Conservation (phyloP, 495 filamentous ascomycete species). For the Entonaema liquescens region DNA sequence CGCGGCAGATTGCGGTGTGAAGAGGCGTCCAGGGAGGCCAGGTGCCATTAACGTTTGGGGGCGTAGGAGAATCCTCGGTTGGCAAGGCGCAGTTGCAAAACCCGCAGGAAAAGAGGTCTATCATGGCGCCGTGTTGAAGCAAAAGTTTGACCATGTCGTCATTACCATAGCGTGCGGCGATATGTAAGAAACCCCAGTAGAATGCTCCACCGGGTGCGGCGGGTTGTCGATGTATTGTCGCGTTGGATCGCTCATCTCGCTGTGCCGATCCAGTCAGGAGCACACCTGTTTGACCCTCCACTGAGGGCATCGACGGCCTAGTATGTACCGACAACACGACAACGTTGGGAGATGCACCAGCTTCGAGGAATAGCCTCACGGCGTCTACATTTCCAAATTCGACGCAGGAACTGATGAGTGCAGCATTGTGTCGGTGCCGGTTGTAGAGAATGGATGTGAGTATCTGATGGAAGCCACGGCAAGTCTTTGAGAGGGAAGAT, state of each 20-base stretch:
- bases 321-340: background rate
- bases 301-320: background rate
- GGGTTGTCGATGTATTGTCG: background rate
- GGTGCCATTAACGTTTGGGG: background rate
- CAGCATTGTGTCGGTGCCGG: background rate
- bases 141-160: conserved; percentile 44
- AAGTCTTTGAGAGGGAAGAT: conserved; percentile 28
- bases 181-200: conserved; percentile 48
- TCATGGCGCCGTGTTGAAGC: conserved; percentile 42
- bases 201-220: too few relatives aligned
- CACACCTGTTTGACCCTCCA: too few relatives aligned
- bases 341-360: conserved; percentile 23
- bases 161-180: conserved; percentile 49
- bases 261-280: too few relatives aligned
- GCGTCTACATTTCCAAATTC: conserved; percentile 14
- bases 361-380: conserved; percentile 21
- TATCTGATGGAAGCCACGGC: conserved; percentile 10
- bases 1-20: conserved; percentile 51
- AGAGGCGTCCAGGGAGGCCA: conserved; percentile 47
- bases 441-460: conserved; percentile 17
- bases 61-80: conserved; percentile 4
- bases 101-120: conserved; percentile 33
- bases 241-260: too few relatives aligned
- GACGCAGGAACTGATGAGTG: conserved; percentile 21
- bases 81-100: conserved; percentile 44